Evolutionary conservation across 805 yeast genomes (phyloP).

Genomic region (Candida chilensis): DNA sequence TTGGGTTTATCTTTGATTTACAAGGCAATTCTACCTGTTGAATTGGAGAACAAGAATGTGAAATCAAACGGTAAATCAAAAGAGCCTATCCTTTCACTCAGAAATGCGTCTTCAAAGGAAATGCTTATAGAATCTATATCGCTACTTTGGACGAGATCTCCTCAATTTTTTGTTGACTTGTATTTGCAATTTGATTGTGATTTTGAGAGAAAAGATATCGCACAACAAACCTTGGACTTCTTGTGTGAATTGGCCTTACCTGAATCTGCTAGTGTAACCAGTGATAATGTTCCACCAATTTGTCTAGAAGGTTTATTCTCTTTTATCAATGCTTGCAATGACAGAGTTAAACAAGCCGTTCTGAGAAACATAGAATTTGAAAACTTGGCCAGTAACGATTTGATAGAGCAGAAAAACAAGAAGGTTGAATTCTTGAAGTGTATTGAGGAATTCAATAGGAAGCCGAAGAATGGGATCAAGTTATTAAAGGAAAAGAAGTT

Average conservation of each 20-base stretch:
- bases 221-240: conserved; percentile 56
- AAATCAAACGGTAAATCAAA: conserved; percentile 13
- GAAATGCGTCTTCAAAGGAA: conserved; percentile 40
- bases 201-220: conserved; percentile 73
- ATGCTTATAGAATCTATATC: conserved; percentile 78
- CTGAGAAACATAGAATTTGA: too few relatives aligned
- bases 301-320: conserved; percentile 83
- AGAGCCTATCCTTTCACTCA: conserved; percentile 12
- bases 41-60: conserved; percentile 13
- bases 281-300: conserved; percentile 86
- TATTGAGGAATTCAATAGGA: conserved; percentile 65
- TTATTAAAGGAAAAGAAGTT: conserved; percentile 59
- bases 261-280: conserved; percentile 70
- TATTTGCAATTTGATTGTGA: conserved; percentile 88
- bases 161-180: conserved; percentile 64
- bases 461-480: conserved; percentile 68
- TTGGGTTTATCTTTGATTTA: conserved; percentile 57
- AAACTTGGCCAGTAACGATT: conserved; percentile 13
- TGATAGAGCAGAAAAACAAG: conserved; percentile 33
- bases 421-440: conserved; percentile 76
- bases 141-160: conserved; percentile 72
- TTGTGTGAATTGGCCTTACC: conserved; percentile 77
- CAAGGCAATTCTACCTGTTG: conserved; percentile 39
- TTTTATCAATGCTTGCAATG: conserved; percentile 54
- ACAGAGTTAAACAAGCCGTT: conserved; percentile 27